phyloP scores from a whole-genome alignment of 441 rosid species.

The Biscutella auriculata region DNA sequence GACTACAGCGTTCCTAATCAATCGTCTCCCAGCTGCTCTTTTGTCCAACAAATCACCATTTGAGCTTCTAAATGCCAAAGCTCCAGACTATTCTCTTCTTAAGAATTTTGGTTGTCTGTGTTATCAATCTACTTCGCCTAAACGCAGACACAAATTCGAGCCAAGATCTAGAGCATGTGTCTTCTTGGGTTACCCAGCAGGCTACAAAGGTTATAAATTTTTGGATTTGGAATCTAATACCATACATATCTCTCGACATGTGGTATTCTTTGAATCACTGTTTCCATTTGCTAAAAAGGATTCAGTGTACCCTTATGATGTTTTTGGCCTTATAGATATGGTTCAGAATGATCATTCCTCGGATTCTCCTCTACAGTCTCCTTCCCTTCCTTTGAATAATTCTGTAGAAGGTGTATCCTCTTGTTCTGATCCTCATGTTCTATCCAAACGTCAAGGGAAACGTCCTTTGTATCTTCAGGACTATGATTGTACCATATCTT shows the following conservation, averaged over 20 bases:
- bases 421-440: no score
- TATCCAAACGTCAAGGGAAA: no score
- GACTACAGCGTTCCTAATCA: fast-evolving
- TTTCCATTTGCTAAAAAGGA: neutral
- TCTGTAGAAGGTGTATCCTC: no score
- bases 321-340: no score
- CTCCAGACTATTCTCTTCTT: neutral
- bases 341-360: no score
- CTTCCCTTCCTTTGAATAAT: no score
- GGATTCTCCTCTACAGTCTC: no score
- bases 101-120: neutral
- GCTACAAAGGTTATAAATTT: neutral
- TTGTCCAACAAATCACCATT: neutral
- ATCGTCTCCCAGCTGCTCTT: neutral
- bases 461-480: no score
- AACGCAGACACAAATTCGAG: neutral
- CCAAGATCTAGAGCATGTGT: neutral
- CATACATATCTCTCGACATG: neutral
- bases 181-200: neutral
- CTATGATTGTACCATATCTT: no score
- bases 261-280: neutral
- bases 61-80: neutral
- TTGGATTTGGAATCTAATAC: neutral
- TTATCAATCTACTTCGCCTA: neutral
- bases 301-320: no score